Conservation (phyloP, 768 basidiomycete genomes). For the Cyathus striatus region DNA sequence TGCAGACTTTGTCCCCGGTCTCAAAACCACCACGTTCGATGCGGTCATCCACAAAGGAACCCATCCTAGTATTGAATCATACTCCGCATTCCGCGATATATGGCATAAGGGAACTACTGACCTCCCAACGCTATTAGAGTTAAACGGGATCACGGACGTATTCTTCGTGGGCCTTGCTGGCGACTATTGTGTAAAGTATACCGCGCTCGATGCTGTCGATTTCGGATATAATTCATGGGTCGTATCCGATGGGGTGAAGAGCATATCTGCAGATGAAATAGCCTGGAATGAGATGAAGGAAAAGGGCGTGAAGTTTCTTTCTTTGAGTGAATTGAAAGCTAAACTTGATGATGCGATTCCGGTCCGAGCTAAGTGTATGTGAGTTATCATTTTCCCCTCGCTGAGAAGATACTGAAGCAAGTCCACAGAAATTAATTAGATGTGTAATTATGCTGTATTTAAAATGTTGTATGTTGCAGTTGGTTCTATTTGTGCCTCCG, state of each 20-base stretch:
- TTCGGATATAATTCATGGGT: conserved; percentile 47
- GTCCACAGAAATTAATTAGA: too few species aligned
- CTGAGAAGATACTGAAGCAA: not conserved
- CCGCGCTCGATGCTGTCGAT: conserved; percentile 49
- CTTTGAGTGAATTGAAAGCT: conserved; percentile 13
- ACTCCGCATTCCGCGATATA: conserved; percentile 73
- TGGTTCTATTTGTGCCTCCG: too few species aligned
- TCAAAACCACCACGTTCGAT: conserved; percentile 37
- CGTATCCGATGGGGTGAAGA: conserved; percentile 41
- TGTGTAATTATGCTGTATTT: too few species aligned
- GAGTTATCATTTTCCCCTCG: not conserved
- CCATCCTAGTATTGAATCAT: conserved; percentile 62
- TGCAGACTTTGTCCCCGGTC: conserved; percentile 50
- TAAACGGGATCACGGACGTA: conserved; percentile 46
- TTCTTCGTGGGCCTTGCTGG: conserved; percentile 68
- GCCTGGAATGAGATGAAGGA: conserved; percentile 32
- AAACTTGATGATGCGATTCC: conserved; percentile 6
- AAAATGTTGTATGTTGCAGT: too few species aligned
- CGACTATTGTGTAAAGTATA: conserved; percentile 70
- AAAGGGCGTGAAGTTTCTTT: conserved; percentile 23
- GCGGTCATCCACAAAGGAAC: conserved; percentile 50
- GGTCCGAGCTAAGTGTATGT: conserved; percentile 1
- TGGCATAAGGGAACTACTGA: conserved; percentile 43
- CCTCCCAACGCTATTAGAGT: conserved; percentile 36
- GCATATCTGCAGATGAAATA: conserved; percentile 24